Evolutionary conservation across 2,329 filamentous ascomycete genomes (phyloP), one percentile per base, ranked within the genome.

Genomic region (Aspergillus fijiensis): DNA sequence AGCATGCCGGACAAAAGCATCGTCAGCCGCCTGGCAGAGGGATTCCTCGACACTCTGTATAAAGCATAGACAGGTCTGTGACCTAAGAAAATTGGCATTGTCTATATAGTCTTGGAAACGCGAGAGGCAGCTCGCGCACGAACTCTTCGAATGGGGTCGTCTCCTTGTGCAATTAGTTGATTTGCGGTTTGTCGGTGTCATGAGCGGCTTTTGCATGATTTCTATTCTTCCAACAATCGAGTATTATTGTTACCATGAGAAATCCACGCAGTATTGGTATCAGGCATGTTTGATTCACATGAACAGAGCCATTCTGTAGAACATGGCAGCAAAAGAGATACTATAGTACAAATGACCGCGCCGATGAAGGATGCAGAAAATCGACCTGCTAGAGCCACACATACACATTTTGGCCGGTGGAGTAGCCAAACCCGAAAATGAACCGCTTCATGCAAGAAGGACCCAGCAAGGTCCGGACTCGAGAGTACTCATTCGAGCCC

Each of bases 1-100:
- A 96, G 91, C 71, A 78, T 99, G 76, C 95, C 95, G 1, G 96
- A 99, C 75, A 98, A 98, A 85, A 92, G 90, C 67, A 89, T 99
- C 35, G 92, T 99, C 33, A 91, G 91, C 65, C 91, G 96, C 69
- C 79, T 99, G 72, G 94, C 93, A 1, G 91, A 84, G 67, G 94
- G 92, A 0, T 99, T 98, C 77, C 81, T 98, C 72, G 93, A 98
- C 79, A 89, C 95, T 55, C 74, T 97, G 76, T 97, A 97, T 78
- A 96, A 96, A 82, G 89, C 89, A 61, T 95, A 79, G 65, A 60
- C 48, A 31, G 48, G 33, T 23, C 49, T 51, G 21, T 33, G 48
- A 45, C 39, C 29, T 42, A 16, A 21, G 55, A 50, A 16, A 55
- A 52, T 52, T 45, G 16, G 27, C 35, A 60, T 47, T 66, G 51